Evolutionary conservation across 2,329 filamentous ascomycete genomes (phyloP).

Genomic region (Ploettnerulaceae sp.): DNA sequence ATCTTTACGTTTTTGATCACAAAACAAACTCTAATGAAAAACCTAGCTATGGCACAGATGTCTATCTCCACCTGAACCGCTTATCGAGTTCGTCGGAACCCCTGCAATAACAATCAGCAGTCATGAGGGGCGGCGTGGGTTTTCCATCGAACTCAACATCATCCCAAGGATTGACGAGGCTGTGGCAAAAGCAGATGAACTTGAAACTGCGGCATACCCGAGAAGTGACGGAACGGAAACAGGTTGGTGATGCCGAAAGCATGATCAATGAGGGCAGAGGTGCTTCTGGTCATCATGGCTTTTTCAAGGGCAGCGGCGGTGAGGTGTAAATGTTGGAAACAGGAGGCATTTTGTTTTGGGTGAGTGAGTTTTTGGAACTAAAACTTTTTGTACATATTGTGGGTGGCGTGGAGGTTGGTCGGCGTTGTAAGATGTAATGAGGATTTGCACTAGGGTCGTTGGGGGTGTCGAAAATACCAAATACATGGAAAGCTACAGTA

Average conservation of each 20-base stretch:
- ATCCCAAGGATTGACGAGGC: conserved; percentile 60
- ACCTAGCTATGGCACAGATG: conserved; percentile 88
- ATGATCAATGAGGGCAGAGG: conserved; percentile 53
- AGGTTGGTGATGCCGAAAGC: conserved; percentile 83
- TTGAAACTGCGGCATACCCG: conserved; percentile 60
- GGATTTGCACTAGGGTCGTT: conserved; percentile 1
- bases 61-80: conserved; percentile 95
- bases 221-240: conserved; percentile 80
- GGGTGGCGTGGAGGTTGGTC: background rate
- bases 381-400: conserved; percentile 2
- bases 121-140: conserved; percentile 62
- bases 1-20: conserved; percentile 4
- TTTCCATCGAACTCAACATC: conserved; percentile 24
- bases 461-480: background rate
- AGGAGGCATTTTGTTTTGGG: background rate
- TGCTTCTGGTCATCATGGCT: conserved; percentile 29
- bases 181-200: conserved; percentile 51
- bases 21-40: conserved; percentile 22
- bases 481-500: conserved; percentile 5
- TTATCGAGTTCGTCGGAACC: conserved; percentile 94
- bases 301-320: conserved; percentile 33
- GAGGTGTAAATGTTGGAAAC: conserved; percentile 27
- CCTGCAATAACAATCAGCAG: conserved; percentile 79
- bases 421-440: conserved; percentile 6
- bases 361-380: background rate